These are phyloP conservation scores for Aspergillus sp. DNA, from an alignment of 2,329 filamentous ascomycete species.

Conservation along the genomic window DNA sequence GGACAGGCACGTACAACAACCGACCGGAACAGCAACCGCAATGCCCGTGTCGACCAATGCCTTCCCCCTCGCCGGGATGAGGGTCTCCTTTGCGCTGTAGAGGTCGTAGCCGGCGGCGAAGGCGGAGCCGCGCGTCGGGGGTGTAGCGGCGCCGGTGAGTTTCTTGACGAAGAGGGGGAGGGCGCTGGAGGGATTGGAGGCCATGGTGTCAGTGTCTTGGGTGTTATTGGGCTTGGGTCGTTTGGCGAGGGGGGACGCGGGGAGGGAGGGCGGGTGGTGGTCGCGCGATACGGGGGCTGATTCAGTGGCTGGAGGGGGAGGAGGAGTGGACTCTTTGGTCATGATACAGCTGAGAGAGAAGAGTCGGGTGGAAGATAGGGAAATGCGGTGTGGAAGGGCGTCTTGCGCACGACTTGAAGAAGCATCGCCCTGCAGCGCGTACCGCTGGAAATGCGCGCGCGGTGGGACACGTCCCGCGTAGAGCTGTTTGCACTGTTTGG, in stretches of 20 bases:
- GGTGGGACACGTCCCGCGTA: too few species aligned
- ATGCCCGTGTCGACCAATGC: conserved; percentile 84
- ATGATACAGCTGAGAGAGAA: conserved; percentile 18
- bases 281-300: conserved; percentile 16
- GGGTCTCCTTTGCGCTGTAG: conserved; percentile 64
- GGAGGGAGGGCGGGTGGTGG: conserved; percentile 49
- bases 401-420: too few species aligned
- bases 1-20: too few species aligned
- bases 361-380: conserved; percentile 1
- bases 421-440: too few species aligned
- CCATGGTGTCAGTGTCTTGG: conserved; percentile 17
- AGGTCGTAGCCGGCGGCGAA: conserved; percentile 92
- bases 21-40: conserved; percentile 77
- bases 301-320: conserved; percentile 15
- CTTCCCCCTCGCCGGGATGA: conserved; percentile 73
- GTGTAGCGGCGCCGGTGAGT: conserved; percentile 65
- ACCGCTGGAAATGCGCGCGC: too few species aligned
- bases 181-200: conserved; percentile 28
- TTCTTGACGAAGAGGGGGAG: conserved; percentile 78
- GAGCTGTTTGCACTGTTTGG: too few species aligned
- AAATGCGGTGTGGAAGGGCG: too few species aligned
- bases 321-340: conserved; percentile 36
- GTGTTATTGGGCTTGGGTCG: conserved; percentile 56
- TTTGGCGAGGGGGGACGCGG: conserved; percentile 68
- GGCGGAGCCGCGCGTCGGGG: conserved; percentile 79